Conservation (phyloP, 1,284 basidiomycete genomes). For the Cryptococcus hybrid region DNA sequence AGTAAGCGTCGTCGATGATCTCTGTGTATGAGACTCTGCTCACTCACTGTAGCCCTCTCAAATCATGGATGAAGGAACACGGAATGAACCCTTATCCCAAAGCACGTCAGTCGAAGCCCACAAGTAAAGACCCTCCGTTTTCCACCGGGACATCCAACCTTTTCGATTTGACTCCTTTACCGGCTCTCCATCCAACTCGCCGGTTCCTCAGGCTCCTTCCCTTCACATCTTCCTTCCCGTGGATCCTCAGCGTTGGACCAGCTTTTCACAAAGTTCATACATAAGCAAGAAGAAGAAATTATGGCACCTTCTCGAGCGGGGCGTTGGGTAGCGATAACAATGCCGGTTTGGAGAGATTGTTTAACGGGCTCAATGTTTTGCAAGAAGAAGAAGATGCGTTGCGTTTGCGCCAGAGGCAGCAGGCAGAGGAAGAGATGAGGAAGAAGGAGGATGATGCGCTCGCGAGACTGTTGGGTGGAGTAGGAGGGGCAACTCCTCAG, state of each 20-base stretch:
- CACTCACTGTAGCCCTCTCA: slow-evolving; percentile 29
- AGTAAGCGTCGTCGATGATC: slow-evolving; percentile 56
- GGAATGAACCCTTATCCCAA: slow-evolving; percentile 28
- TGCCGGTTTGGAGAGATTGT: slow-evolving; percentile 31
- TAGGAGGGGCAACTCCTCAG: slow-evolving; percentile 12
- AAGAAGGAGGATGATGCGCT: slow-evolving; percentile 39
- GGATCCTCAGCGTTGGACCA: slow-evolving; percentile 33
- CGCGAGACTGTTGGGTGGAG: slow-evolving; percentile 27
- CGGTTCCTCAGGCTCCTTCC: slow-evolving; percentile 3
- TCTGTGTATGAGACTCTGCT: not conserved
- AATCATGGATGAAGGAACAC: slow-evolving; percentile 34
- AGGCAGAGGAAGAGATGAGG: slow-evolving; percentile 8
- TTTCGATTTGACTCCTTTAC: slow-evolving; percentile 27
- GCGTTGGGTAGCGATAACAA: slow-evolving; percentile 24
- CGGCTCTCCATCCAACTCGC: slow-evolving; percentile 8
- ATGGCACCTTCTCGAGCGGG: slow-evolving; percentile 9
- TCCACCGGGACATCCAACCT: slow-evolving; percentile 32
- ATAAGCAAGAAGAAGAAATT: slow-evolving; percentile 36
- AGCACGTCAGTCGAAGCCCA: slow-evolving; percentile 10
- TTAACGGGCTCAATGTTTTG: slow-evolving; percentile 26
- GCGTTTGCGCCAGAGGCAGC: not conserved
- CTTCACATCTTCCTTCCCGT: slow-evolving; percentile 3
- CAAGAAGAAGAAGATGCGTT: slow-evolving; percentile 14
- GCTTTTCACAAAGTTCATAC: slow-evolving; percentile 39
- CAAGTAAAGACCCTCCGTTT: not conserved